Percentiles rank a stretch among this genome's conserved stretches.
Evolutionary conservation across 129 eudicot genomes (phyloP).

Genomic region (Deinandra increscens): DNA sequence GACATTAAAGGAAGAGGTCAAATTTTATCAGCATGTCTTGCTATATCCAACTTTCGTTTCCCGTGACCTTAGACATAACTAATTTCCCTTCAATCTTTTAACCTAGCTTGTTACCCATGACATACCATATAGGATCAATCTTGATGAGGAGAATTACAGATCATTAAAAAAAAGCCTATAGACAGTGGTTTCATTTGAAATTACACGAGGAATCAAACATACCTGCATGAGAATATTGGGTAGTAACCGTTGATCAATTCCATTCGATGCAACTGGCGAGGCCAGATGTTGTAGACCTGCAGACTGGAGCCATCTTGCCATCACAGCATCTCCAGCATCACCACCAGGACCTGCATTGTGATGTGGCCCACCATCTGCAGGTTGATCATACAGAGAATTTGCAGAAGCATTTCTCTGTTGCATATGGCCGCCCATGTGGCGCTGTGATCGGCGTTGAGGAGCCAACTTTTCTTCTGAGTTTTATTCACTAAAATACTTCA

Average conservation of each 20-base stretch:
- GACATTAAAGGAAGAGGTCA: neutral
- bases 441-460: conserved; percentile 93
- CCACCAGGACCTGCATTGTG: conserved; percentile 50
- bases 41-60: neutral
- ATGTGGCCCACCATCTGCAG: conserved; percentile 52
- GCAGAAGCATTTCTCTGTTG: conserved; percentile 91
- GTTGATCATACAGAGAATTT: conserved; percentile 91
- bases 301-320: conserved; percentile 99
- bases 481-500: conserved; percentile 28
- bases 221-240: conserved; percentile 99
- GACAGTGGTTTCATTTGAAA: neutral
- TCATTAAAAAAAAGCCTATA: neutral
- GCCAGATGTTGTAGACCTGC: conserved; percentile 99
- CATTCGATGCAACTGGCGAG: conserved; percentile 84
- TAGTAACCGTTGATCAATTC: conserved; percentile 59
- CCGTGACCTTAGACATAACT: neutral
- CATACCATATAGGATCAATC: neutral
- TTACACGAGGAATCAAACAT: neutral
- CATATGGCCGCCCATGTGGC: conserved; percentile 99
- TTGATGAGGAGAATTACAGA: neutral
- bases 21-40: neutral
- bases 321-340: conserved; percentile 96
- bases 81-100: neutral
- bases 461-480: conserved; percentile 57
- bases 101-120: neutral